These are phyloP conservation scores for Trichoderma gamsii DNA, from an alignment of 495 filamentous ascomycete genomes.

Conservation along the genomic window DNA sequence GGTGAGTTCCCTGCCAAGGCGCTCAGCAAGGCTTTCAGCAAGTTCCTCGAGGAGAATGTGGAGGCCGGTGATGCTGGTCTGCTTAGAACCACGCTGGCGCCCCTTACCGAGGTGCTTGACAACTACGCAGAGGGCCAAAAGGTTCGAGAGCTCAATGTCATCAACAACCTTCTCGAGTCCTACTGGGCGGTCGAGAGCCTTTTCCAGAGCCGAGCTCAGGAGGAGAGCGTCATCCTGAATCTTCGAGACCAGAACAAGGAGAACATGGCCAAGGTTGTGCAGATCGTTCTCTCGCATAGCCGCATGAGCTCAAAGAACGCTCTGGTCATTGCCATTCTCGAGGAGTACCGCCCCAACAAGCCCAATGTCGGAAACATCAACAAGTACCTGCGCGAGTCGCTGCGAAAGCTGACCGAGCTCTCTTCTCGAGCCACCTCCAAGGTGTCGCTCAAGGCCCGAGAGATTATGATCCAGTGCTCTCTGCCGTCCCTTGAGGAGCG, in stretches of 20 bases:
- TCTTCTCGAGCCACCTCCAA: constrained; percentile 82
- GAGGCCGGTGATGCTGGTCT: constrained; percentile 58
- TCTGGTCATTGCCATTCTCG: constrained; percentile 82
- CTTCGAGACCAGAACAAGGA: constrained; percentile 96
- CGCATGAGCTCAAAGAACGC: constrained; percentile 91
- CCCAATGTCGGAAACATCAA: constrained; percentile 80
- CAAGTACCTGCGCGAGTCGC: constrained; percentile 76
- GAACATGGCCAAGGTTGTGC: constrained; percentile 72
- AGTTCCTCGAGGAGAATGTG: constrained; percentile 87
- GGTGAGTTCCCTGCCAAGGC: constrained; percentile 90
- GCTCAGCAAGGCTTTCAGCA: constrained; percentile 71
- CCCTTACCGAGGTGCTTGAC: constrained; percentile 73
- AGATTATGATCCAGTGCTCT: constrained; percentile 93
- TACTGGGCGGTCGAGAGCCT: constrained; percentile 79
- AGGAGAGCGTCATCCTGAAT: constrained; percentile 91
- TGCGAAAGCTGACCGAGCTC: constrained; percentile 83
- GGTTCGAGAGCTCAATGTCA: constrained; percentile 78
- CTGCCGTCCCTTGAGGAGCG: constrained; percentile 94
- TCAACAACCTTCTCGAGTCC: constrained; percentile 66
- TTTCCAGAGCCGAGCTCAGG: constrained; percentile 76
- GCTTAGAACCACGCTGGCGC: constrained; percentile 67
- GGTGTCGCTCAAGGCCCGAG: constrained; percentile 92
- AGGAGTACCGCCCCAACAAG: constrained; percentile 92
- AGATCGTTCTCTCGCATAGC: constrained; percentile 89
- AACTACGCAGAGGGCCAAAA: constrained; percentile 85